Evolutionary conservation across 148 eudicot species (phyloP).

Genomic region (Camellia sinensis): DNA sequence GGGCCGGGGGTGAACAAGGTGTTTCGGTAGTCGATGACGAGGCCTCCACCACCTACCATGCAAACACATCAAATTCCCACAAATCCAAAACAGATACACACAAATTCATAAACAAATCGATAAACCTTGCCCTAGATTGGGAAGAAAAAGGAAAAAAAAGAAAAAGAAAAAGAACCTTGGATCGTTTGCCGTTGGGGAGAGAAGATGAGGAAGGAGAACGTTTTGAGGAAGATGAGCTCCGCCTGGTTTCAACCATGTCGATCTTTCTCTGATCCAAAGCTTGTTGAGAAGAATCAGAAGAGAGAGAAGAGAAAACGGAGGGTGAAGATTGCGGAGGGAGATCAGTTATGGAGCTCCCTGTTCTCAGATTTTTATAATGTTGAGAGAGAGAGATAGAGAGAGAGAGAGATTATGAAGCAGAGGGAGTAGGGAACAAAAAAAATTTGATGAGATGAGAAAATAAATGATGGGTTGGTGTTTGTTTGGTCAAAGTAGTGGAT

Average conservation of each 20-base stretch:
- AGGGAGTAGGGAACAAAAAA: not conserved
- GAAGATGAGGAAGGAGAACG: conserved; percentile 45
- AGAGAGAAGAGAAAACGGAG: not conserved
- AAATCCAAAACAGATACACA: not conserved
- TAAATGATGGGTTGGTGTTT: not conserved
- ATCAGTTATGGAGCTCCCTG: conserved; percentile 1
- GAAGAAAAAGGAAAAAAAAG: not conserved
- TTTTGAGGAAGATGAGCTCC: conserved; percentile 72
- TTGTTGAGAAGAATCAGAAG: conserved; percentile 9
- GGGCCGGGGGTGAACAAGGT: conserved; percentile 31
- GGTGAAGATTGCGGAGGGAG: conserved; percentile 4
- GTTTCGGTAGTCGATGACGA: conserved; percentile 58
- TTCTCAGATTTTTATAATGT: conserved; percentile 20
- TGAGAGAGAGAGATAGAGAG: not conserved
- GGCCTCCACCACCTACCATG: conserved; percentile 48
- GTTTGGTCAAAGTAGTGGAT: no score
- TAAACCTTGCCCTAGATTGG: not conserved
- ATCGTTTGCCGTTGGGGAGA: conserved; percentile 53
- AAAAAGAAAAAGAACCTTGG: conserved; percentile 46
- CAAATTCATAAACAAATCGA: not conserved
- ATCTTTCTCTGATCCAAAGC: conserved; percentile 27
- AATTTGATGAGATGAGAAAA: not conserved
- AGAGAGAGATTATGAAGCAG: not conserved
- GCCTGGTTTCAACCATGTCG: conserved; percentile 71
- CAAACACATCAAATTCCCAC: conserved; percentile 13